A percentile compares a stretch with the other conserved stretches of the same genome.
Conservation (phyloP, 345 rosid species). For the Populus simonii region DNA sequence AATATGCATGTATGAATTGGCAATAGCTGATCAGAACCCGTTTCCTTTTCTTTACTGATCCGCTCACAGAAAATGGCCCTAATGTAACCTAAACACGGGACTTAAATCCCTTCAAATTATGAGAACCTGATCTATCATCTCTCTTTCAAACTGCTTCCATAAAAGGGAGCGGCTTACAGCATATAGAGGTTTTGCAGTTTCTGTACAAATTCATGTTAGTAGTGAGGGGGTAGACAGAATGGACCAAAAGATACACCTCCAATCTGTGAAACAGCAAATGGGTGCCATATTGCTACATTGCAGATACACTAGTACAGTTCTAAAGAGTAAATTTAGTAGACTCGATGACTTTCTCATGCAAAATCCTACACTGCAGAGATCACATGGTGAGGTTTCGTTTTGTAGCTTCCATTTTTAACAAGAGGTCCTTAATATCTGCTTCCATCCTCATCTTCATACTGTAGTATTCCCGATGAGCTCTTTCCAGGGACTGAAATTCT, state of each 20-base stretch:
- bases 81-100: background rate
- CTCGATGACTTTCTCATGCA: constrained; percentile 5
- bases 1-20: background rate
- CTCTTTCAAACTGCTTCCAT: background rate
- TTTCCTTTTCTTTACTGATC: too few relatives aligned
- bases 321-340: constrained; percentile 7
- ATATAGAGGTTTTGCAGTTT: constrained; percentile 18
- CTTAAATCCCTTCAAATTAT: background rate
- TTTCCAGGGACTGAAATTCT: constrained; percentile 72
- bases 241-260: constrained; percentile 20
- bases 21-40: too few relatives aligned
- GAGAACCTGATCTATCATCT: background rate
- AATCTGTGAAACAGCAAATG: constrained; percentile 6
- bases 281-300: constrained; percentile 12
- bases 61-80: background rate
- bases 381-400: constrained; percentile 59
- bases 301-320: constrained; percentile 1
- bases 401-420: constrained; percentile 83
- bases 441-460: constrained; percentile 88
- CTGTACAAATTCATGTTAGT: constrained; percentile 43
- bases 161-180: background rate
- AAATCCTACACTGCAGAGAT: constrained; percentile 11
- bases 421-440: constrained; percentile 76
- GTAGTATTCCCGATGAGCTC: constrained; percentile 70
- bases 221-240: background rate